Evolutionary conservation across 2,329 filamentous ascomycete species (phyloP), one percentile per base, ranked within the genome.

Genomic region (Cryphonectria japonica): DNA sequence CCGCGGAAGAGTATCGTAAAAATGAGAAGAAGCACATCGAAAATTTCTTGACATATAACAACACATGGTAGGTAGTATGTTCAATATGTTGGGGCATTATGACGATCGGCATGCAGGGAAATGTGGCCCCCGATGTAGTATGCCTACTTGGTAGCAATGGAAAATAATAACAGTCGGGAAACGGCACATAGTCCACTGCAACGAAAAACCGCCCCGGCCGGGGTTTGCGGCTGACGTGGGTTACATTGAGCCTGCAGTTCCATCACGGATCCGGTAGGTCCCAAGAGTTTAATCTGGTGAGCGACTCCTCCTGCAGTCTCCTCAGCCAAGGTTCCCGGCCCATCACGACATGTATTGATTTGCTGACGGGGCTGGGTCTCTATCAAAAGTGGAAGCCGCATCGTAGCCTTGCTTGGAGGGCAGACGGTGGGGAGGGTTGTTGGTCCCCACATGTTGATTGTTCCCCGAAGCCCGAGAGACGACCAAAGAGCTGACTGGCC

Each of bases 311-410:
- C 9, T 37, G 59, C 59, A 34, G 9, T 13, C 60, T 50, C 7
- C 19, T 11, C 46, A 50, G 46, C 46, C 46, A 50, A 50, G 8
- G 46, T 22, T 22, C 46, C 46, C 46, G 19, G 46, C 50, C 37
- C 26, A 46, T 69, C 60, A 64, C 67, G 67, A 64, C 67, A 65
- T 69, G 3, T 43, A 43, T 46, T 39, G 19, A 46, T 69, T n/a
- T 37, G 60, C 46, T 64, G 26, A 29, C 14, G 32, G 37, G 37
- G 37, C 34, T 34, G 34, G 46, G 22, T n/a, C 37, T 8, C n/a
- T 69, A 65, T 69, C 67, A 59, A 69, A 69, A 64, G 60, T 69
- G 67, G 67, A 65, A 69, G 67, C 60, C 52, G 60, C 13, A 34
- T 50, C 34, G 22, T 16, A n/a, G 32, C 34, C 16, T 19, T 66